Conservation (phyloP, 176 grass and related monocot species). For the Sorghum bicolor region DNA sequence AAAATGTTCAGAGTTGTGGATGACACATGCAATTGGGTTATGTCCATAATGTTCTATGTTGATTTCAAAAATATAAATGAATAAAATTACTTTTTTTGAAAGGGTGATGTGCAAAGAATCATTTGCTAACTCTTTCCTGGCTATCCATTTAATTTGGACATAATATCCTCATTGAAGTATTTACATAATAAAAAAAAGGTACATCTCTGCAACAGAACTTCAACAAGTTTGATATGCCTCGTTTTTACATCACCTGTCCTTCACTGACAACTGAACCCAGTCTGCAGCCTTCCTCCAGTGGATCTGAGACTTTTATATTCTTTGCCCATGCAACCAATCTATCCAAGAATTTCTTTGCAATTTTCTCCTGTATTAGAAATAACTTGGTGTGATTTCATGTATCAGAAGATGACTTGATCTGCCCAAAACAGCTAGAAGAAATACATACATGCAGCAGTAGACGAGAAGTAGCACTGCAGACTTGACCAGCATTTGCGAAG, state of each 20-base stretch:
- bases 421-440: constrained; percentile 14
- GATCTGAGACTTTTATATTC: constrained; percentile 88
- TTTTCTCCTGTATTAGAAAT: constrained; percentile 57
- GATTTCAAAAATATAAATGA: not conserved
- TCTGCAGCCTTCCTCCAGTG: constrained; percentile 92
- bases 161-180: not conserved
- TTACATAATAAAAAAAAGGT: not conserved
- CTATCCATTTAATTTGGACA: not conserved
- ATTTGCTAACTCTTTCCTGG: not conserved
- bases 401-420: not conserved
- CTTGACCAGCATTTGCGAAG: constrained; percentile 86
- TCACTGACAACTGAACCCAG: constrained; percentile 82
- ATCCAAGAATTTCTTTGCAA: constrained; percentile 66
- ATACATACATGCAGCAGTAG: constrained; percentile 81
- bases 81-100: not conserved
- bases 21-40: not conserved
- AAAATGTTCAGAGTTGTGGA: not conserved
- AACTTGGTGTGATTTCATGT: constrained; percentile 30
- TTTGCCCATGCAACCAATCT: constrained; percentile 83
- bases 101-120: not conserved
- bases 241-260: constrained; percentile 71
- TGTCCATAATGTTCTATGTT: not conserved
- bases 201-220: constrained; percentile 18
- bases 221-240: not conserved
- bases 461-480: constrained; percentile 98